Conservation (phyloP, 2,329 filamentous ascomycete genomes). For the Trichoderma citrinoviride region DNA sequence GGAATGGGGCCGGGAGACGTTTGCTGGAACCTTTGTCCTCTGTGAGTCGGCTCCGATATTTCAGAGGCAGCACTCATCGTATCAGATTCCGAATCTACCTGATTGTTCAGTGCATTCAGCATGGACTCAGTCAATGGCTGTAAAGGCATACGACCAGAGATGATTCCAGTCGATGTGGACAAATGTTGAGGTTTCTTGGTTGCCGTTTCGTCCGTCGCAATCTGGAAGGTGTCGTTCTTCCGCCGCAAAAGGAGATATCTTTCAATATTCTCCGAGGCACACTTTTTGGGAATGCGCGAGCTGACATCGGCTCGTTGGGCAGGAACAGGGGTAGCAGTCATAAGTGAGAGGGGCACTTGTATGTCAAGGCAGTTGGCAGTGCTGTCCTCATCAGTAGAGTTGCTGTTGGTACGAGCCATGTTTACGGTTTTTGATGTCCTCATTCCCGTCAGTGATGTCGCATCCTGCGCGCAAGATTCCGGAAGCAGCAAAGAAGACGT, state of each 20-base stretch:
- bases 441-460: constrained; percentile 25
- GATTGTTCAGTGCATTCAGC: constrained; percentile 25
- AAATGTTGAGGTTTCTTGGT: constrained; percentile 19
- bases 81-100: constrained; percentile 22
- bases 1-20: background rate
- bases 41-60: background rate
- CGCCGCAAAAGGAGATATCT: constrained; percentile 32
- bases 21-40: background rate
- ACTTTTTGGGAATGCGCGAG: constrained; percentile 5
- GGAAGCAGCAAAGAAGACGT: background rate
- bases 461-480: background rate
- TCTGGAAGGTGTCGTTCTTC: constrained; percentile 31
- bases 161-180: background rate
- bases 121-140: constrained; percentile 23
- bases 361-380: constrained; percentile 28
- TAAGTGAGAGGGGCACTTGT: constrained; percentile 26
- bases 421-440: constrained; percentile 34
- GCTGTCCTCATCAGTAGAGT: constrained; percentile 32
- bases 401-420: constrained; percentile 35
- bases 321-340: background rate
- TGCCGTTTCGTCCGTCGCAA: constrained; percentile 38
- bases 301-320: background rate
- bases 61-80: background rate
- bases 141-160: constrained; percentile 22
- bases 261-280: constrained; percentile 30